Evolutionary conservation across 345 rosid species (phyloP).

Genomic region (Odontarrhena argentea): DNA sequence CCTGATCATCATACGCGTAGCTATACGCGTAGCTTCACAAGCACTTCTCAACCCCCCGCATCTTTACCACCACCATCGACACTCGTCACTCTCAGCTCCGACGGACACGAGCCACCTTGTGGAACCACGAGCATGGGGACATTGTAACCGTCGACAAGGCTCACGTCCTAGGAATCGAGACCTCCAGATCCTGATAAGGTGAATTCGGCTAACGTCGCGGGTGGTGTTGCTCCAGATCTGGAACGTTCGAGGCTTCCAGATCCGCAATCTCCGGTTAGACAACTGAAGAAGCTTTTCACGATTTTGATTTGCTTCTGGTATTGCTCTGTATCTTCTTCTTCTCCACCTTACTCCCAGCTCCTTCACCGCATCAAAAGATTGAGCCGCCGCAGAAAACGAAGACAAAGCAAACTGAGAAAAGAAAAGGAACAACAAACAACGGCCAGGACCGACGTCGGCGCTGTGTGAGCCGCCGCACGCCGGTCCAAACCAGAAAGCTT

Average conservation of each 20-base stretch:
- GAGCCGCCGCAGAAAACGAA: no score
- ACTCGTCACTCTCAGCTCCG: conserved; percentile 65
- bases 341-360: no score
- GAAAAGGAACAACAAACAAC: no score
- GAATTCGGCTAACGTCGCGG: conserved; percentile 80
- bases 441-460: no score
- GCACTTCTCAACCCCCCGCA: conserved; percentile 92
- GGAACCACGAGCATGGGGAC: conserved; percentile 72
- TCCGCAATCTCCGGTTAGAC: conserved; percentile 86
- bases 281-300: no score
- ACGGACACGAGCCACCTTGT: conserved; percentile 78
- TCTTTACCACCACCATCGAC: no score
- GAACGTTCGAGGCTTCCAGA: conserved; percentile 72
- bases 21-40: conserved; percentile 90
- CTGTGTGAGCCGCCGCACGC: no score
- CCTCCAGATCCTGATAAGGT: conserved; percentile 70
- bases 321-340: no score
- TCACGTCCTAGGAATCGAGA: conserved; percentile 73
- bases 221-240: conserved; percentile 74
- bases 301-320: no score
- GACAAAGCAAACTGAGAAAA: no score
- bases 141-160: conserved; percentile 91
- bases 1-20: conserved; percentile 88
- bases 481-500: no score
- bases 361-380: no score